Percentiles rank a stretch among this genome's conserved stretches.
These are phyloP conservation scores for Hemisphaericaspora nanyangensis DNA, from an alignment of 805 yeast genomes.

Conservation along the genomic window DNA sequence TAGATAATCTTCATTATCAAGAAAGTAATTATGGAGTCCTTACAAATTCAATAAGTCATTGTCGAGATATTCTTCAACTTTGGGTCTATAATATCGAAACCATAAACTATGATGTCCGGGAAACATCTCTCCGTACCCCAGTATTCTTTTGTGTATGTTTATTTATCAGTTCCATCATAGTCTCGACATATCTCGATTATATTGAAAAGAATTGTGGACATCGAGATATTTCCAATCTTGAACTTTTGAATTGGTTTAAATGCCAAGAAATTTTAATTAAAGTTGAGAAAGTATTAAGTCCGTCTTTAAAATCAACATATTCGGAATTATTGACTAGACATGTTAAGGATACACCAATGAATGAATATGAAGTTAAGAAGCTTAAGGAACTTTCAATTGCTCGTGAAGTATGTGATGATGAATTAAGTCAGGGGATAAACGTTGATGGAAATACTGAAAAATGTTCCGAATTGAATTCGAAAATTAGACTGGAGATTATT, in stretches of 20 bases:
- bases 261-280: conserved; percentile 57
- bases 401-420: conserved; percentile 8
- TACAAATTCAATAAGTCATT: conserved; percentile 57
- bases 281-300: conserved; percentile 55
- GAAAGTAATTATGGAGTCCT: conserved; percentile 43
- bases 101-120: conserved; percentile 54
- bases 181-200: conserved; percentile 57
- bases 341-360: conserved; percentile 47
- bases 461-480: conserved; percentile 35
- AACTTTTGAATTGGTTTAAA: conserved; percentile 46
- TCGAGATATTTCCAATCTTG: conserved; percentile 9
- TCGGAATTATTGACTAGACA: conserved; percentile 56
- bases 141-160: conserved; percentile 71
- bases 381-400: conserved; percentile 32
- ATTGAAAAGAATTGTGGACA: conserved; percentile 39
- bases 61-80: conserved; percentile 55
- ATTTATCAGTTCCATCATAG: conserved; percentile 56
- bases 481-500: conserved; percentile 42
- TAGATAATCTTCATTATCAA: conserved; percentile 44
- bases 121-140: conserved; percentile 69
- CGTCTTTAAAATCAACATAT: conserved; percentile 49
- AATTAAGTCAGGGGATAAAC: conserved; percentile 3
- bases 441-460: conserved; percentile 16
- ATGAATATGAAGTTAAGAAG: conserved; percentile 46
- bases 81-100: conserved; percentile 74